phyloP scores from a whole-genome alignment of 1,139 yeast genomes.

The Lodderomyces jiufengensis region DNA sequence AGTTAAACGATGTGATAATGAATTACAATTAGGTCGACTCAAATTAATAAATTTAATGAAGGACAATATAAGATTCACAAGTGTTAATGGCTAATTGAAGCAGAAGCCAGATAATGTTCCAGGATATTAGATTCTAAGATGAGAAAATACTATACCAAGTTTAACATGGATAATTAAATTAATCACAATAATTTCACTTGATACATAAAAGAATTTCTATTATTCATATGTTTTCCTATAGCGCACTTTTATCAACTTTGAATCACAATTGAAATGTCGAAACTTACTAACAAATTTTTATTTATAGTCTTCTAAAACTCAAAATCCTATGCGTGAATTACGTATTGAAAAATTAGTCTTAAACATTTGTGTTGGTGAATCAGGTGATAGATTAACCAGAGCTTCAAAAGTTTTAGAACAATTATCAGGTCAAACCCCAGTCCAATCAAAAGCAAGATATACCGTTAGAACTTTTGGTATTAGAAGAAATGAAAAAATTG shows the following conservation, averaged over 20 bases:
- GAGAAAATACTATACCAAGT: no score
- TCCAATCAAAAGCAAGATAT: constrained; percentile 99
- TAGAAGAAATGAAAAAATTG: constrained; percentile 99
- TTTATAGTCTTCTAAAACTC: constrained; percentile 32
- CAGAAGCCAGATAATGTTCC: no score
- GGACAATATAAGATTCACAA: no score
- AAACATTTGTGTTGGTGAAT: constrained; percentile 99
- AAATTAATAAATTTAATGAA: no score
- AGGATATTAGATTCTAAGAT: no score
- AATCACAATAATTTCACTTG: neutral
- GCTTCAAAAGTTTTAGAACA: constrained; percentile 99
- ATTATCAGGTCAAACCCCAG: constrained; percentile 99
- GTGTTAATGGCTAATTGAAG: no score
- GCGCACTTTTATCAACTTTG: no score
- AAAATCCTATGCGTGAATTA: constrained; percentile 91
- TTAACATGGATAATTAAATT: no score
- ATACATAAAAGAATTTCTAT: constrained; percentile 7
- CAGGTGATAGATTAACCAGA: constrained; percentile 99
- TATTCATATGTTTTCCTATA: constrained; percentile 2
- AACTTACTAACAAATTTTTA: constrained; percentile 13
- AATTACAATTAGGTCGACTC: no score
- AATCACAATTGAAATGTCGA: neutral
- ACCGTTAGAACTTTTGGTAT: constrained; percentile 99
- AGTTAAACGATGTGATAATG: no score
- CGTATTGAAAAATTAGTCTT: constrained; percentile 99